phyloP scores from a whole-genome alignment of 225 moss, liverwort and hornwort genomes.

The Rhytidiadelphus loreus region DNA sequence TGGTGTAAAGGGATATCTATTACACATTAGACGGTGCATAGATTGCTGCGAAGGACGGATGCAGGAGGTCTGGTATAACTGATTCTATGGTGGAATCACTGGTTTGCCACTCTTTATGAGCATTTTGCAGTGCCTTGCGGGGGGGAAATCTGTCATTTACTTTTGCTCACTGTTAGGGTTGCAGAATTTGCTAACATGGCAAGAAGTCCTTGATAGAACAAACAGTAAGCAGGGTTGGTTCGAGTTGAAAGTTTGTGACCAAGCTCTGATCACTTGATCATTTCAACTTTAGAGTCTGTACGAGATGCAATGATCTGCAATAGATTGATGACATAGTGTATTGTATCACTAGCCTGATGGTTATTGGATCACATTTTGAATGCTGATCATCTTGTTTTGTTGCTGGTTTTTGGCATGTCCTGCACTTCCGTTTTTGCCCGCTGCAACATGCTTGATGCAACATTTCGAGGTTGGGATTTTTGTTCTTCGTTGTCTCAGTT shows the following conservation, averaged over 20 bases:
- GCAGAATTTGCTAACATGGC: neutral
- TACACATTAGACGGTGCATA: neutral
- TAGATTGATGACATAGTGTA: conserved; percentile 1
- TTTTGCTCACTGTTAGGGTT: neutral
- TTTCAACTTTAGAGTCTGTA: neutral
- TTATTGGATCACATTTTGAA: neutral
- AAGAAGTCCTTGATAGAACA: neutral
- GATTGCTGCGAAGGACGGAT: neutral
- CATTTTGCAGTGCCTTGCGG: neutral
- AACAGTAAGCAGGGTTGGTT: neutral
- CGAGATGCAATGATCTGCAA: neutral
- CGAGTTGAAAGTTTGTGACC: neutral
- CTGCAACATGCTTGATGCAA: neutral
- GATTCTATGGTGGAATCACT: neutral
- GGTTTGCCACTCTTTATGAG: neutral
- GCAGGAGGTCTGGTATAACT: neutral
- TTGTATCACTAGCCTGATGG: neutral
- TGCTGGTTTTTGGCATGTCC: neutral
- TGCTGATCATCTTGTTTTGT: neutral
- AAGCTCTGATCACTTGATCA: neutral
- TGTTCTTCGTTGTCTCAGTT: neutral
- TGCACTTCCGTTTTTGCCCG: neutral
- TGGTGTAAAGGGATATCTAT: neutral
- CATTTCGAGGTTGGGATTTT: neutral
- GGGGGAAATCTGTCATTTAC: neutral